Evolutionary conservation across 2,329 filamentous ascomycete genomes (phyloP).

Genomic region (Phaeosphaeriaceae sp.): DNA sequence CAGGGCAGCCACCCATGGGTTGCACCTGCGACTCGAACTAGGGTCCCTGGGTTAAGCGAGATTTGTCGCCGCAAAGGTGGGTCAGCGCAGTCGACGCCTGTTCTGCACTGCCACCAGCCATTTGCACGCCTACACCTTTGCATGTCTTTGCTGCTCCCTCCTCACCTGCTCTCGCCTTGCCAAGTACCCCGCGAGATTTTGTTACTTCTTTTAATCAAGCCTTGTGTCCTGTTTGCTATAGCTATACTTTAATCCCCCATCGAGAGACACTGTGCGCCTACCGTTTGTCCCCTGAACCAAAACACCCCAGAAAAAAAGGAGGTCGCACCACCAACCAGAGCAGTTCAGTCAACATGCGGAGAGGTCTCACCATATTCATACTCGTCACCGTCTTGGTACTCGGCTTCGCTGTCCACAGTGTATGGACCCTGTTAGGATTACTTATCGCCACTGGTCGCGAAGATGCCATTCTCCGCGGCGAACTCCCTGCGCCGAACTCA

Average conservation of each 20-base stretch:
- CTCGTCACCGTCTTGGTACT: conserved; percentile 69
- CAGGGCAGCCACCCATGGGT: conserved; percentile 6
- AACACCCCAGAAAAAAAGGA: conserved; percentile 25
- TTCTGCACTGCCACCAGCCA: conserved; percentile 13
- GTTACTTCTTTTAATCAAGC: no score
- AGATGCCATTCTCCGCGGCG: conserved; percentile 70
- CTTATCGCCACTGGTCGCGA: conserved; percentile 70
- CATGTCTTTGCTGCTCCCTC: conserved; percentile 9
- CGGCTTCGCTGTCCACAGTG: conserved; percentile 67
- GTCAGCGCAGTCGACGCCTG: conserved; percentile 17
- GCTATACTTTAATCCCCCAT: conserved; percentile 13
- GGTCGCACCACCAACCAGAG: conserved; percentile 6
- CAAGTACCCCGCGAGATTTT: no score
- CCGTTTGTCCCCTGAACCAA: not conserved
- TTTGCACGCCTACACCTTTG: no score
- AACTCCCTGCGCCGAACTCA: conserved; percentile 70
- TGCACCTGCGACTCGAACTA: not conserved
- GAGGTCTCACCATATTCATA: conserved; percentile 67
- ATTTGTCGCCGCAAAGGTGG: conserved; percentile 14
- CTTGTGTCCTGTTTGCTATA: not conserved
- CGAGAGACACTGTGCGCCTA: conserved; percentile 8
- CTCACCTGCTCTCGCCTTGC: not conserved
- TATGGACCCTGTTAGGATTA: conserved; percentile 74
- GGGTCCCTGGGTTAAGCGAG: conserved; percentile 17
- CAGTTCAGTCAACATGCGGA: conserved; percentile 59